Evolutionary conservation across 2,329 filamentous ascomycete species (phyloP), one percentile per base, ranked within the genome.

Genomic region (Fusarium buharicum): DNA sequence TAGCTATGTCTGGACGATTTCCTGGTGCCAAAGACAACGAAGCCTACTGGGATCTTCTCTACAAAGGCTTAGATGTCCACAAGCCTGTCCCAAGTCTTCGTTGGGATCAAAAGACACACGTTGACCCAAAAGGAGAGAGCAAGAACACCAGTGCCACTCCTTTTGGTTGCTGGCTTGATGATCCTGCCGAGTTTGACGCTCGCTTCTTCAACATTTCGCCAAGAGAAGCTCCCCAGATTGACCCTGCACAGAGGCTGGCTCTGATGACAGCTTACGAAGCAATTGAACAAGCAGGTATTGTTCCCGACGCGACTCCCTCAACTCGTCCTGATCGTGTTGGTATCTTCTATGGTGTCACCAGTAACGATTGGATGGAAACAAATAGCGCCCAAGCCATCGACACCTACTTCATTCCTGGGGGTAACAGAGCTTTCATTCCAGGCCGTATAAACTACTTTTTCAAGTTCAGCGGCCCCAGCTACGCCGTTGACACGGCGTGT

Each of bases 321-420:
- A 88, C 86, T 1, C 84, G 85, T 4, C 62, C 70, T 0, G 67
- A 78, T n/a, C 75, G 81, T 0, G 86, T 92, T 31, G 90, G 90
- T 33, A 89, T 87, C 0, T 93, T 90, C 70, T 92, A 91, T 60
- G 91, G 90, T 22, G 86, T 90, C 70, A 90, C 90, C 2, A 91
- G 88, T 47, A 89, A 93, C 60, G 91, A 93, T 71, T 93, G 88
- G 84, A 83, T 88, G 77, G 90, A 93, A 84, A 86, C 90, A 55
- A 93, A 93, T 71, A 86, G 84, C 10, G 84, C 85, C 0, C 87
- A 93, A 70, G 86, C 90, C 6, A 78, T 86, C n/a, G 79, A 81
- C 50, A 84, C 82, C 0, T 85, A 86, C 67, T 83, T 75, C 64
- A 82, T 86, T 39, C 79, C 84, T 0, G 66, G 66, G 1, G 66